phyloP scores from a whole-genome alignment of 257 asterid species.

The Penstemon davidsonii region DNA sequence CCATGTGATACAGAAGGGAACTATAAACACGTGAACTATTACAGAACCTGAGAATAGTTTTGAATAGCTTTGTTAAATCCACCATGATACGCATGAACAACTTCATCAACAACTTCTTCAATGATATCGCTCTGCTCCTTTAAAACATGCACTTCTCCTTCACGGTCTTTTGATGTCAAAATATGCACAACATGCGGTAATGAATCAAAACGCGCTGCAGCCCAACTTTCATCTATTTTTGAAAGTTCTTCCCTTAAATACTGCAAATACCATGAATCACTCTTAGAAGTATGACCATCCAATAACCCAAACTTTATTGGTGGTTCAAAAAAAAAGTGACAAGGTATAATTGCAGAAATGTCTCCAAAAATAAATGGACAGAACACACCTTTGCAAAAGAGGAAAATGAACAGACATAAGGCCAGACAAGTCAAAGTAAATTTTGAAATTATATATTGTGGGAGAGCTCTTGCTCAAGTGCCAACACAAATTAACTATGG shows the following conservation, averaged over 20 bases:
- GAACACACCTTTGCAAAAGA: conserved; percentile 4
- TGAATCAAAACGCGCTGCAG: conserved; percentile 94
- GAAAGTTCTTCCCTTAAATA: conserved; percentile 80
- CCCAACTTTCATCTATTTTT: conserved; percentile 93
- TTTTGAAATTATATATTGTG: background rate
- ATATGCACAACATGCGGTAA: conserved; percentile 98
- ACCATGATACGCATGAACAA: conserved; percentile 94
- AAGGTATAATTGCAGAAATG: conserved; percentile 10
- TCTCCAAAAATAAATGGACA: conserved; percentile 19
- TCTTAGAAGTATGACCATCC: conserved; percentile 17
- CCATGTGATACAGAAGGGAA: conserved; percentile 20
- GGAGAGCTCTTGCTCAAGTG: conserved; percentile 15
- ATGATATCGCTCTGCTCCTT: conserved; percentile 95
- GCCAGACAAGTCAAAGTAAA: conserved; percentile 3
- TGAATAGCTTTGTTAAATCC: conserved; percentile 99
- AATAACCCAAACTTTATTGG: conserved; percentile 1
- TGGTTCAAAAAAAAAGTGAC: background rate
- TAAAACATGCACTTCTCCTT: conserved; percentile 74
- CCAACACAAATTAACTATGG: conserved; percentile 15
- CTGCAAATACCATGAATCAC: conserved; percentile 51
- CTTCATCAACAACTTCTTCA: conserved; percentile 99
- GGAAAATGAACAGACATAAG: background rate
- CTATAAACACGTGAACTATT: conserved; percentile 19
- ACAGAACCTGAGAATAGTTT: conserved; percentile 95
- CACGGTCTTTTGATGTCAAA: conserved; percentile 95